Evolutionary conservation across 495 filamentous ascomycete species (phyloP), one percentile per base, ranked within the genome.

Genomic region (Halenospora varia): DNA sequence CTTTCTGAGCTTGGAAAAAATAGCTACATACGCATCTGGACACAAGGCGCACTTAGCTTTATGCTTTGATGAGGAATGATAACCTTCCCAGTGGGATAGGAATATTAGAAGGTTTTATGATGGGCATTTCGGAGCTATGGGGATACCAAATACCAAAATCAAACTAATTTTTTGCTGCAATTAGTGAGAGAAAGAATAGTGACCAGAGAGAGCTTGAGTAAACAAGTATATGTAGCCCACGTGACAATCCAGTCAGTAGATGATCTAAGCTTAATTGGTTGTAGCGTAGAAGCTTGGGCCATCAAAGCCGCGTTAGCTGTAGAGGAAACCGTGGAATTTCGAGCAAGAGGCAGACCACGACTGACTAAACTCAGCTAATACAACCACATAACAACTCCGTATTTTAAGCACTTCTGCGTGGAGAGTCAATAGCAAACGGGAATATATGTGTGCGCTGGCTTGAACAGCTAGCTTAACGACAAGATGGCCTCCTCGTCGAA

Each of bases 401-500:
- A n/a, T n/a, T n/a, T n/a, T n/a, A n/a, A n/a, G n/a, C n/a, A n/a
- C n/a, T n/a, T n/a, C n/a, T n/a, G n/a, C n/a, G n/a, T n/a, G n/a
- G n/a, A n/a, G n/a, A n/a, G n/a, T n/a, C n/a, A n/a, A 35, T 4
- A 13, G 29, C 6, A 13, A 35, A 4, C 4, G 4, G 4, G 29
- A 13, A 35, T 35, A 6, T 13, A 35, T 13, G 13, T 35, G 13
- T 35, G 26, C 51, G 18, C 23, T 46, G 13, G 41, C 10, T 47
- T n/a, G 20, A 45, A 19, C 39, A 47, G 42, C 42, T 55, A 18
- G 47, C 47, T 45, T 45, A 6, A 17, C 17, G 17, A 45, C 49
- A 59, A 26, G 18, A 68, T 68, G 66, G 66, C 66, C 2, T 68
- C 71, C 15, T 67, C 68, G 29, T 57, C 68, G 1, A 76, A 73